Percentiles rank a stretch among this genome's conserved stretches.
These are phyloP conservation scores for Spathaspora arborariae DNA, from an alignment of 805 yeast genomes.

Conservation along the genomic window DNA sequence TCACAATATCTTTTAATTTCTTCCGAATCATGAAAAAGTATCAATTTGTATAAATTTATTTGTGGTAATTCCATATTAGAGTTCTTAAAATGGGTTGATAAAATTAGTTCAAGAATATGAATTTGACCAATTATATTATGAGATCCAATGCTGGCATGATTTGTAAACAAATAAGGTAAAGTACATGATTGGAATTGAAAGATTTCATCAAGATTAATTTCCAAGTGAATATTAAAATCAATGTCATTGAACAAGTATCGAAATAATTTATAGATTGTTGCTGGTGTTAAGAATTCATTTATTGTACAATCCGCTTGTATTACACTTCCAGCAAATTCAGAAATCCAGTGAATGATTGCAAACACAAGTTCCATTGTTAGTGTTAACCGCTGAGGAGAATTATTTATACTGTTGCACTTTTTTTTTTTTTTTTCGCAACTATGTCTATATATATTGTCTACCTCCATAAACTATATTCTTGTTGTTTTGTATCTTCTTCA, in stretches of 20 bases:
- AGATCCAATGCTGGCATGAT: neutral
- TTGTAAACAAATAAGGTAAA: too few species aligned
- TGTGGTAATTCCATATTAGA: slow-evolving; percentile 3
- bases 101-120: slow-evolving; percentile 4
- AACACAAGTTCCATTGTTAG: slow-evolving; percentile 10
- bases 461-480: slow-evolving; percentile 36
- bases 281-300: slow-evolving; percentile 13
- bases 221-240: slow-evolving; percentile 9
- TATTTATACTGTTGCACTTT: too few species aligned
- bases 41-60: slow-evolving; percentile 12
- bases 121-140: neutral
- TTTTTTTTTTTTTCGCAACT: neutral
- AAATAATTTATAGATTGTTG: slow-evolving; percentile 11
- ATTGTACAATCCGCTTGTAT: slow-evolving; percentile 6
- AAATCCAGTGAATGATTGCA: slow-evolving; percentile 21
- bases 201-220: neutral
- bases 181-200: neutral
- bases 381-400: neutral
- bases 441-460: slow-evolving; percentile 8
- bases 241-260: slow-evolving; percentile 13
- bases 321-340: slow-evolving; percentile 18
- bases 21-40: slow-evolving; percentile 12
- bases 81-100: slow-evolving; percentile 1
- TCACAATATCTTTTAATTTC: slow-evolving; percentile 16
- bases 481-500: slow-evolving; percentile 27